Percentiles rank a stretch among this genome's conserved stretches.
Evolutionary conservation across 768 basidiomycete genomes (phyloP).

Genomic region (Collybiopsis luxurians): DNA sequence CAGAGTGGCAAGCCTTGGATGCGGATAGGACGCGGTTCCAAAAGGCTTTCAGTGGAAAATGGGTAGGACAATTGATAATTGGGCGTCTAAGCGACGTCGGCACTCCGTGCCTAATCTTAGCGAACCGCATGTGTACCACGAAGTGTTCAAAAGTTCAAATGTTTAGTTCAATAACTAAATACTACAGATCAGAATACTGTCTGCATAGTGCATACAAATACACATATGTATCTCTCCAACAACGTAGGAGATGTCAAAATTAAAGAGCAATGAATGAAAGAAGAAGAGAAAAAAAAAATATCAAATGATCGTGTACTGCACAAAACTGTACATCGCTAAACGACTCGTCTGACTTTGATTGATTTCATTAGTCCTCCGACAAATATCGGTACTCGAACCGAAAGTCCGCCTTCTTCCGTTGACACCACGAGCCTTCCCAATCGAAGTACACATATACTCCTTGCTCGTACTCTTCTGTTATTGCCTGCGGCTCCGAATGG

Average conservation of each 20-base stretch:
- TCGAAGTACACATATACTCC: conserved; percentile 99
- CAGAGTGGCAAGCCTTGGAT: no score
- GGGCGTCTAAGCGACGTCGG: no score
- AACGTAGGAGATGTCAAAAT: conserved; percentile 8
- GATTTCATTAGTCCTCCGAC: conserved; percentile 68
- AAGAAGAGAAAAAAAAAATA: neutral
- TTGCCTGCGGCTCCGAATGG: conserved; percentile 95
- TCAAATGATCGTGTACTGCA: conserved; percentile 1
- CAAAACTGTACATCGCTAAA: neutral
- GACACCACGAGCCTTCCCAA: conserved; percentile 99
- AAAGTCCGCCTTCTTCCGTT: conserved; percentile 97
- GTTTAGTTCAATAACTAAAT: neutral
- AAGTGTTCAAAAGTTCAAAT: no score
- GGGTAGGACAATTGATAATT: no score
- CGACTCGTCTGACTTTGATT: neutral
- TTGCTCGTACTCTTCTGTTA: conserved; percentile 99
- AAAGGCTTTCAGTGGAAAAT: no score
- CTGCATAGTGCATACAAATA: conserved; percentile 10
- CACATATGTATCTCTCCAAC: conserved; percentile 6
- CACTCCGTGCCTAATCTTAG: no score
- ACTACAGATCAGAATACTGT: neutral
- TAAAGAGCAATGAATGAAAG: conserved; percentile 12
- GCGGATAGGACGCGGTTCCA: no score
- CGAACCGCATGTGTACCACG: no score
- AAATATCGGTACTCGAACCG: conserved; percentile 95